Base-by-base conservation (phyloP, 2,329 filamentous ascomycete genomes). In the Calonectria honghensis region DNA sequence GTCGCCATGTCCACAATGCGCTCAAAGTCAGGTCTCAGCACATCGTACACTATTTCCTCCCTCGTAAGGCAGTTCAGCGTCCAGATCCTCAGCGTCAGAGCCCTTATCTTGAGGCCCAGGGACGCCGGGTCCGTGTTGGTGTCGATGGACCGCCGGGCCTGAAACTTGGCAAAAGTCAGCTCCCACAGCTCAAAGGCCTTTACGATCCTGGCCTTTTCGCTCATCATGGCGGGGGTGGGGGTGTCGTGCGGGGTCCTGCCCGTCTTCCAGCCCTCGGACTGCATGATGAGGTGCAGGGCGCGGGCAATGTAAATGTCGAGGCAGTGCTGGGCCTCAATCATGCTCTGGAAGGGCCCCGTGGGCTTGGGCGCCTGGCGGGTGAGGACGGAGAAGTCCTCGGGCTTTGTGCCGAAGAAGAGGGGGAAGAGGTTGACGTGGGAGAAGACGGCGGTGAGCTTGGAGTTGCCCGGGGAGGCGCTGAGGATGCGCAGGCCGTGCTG, bases 341-440 rank as follows among this genome's bases (percentile, higher is more conserved):
- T 54, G 10, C 39, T 76, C 4, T 70, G 65, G 39, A 80, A 81
- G 37, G 9, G 32, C 70, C 73, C 51, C 24, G 4, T 32, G 29
- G 65, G 24, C 0, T 45, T 37, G 1, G 39, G 20, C 0, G 61
- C 52, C 1, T 74, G 57, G 13, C 73, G 65, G 11, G 48, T n/a
- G 5, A 77, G 68, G 4, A 75, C 20, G 0, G 79, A 71, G 24
- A 74, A 67, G 2, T 75, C 73, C 1, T 64, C 35, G 0, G 76
- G 31, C 6, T 51, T 48, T 3, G 75, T 61, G 1, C 81, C 77
- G 51, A 87, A 87, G 77, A 88, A 87, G 63, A 83, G 82, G 0
- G 86, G 86, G 2, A 87, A 83, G 4, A 87, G 74, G 48, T 81
- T 84, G 31, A 88, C 79, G 18, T 87, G 85, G 2, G 82, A 82